These are phyloP conservation scores for Parietichytrium sp. DNA, from an alignment of 108 stramenopile genomes.

Conservation along the genomic window DNA sequence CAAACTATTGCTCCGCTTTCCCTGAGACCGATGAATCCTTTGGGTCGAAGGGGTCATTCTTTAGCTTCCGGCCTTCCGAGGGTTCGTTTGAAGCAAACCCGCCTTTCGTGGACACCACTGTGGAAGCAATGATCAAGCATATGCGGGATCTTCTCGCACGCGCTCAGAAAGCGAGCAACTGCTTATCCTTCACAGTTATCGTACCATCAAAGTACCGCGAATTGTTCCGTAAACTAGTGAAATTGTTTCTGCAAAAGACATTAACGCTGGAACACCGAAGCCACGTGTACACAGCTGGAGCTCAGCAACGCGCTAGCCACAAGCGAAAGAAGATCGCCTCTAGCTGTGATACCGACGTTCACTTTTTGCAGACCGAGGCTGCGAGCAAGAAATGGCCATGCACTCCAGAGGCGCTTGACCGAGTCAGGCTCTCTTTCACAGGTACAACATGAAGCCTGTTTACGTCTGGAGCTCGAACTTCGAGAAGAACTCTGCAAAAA, in stretches of 20 bases:
- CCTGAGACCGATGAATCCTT: constrained; percentile 12
- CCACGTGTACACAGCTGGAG: not conserved
- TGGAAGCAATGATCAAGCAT: not conserved
- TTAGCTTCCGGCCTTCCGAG: not conserved
- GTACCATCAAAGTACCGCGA: not conserved
- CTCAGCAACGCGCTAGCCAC: constrained; percentile 31
- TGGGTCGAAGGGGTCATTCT: constrained; percentile 35
- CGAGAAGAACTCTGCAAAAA: too few species aligned
- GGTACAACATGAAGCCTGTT: too few species aligned
- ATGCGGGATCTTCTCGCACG: constrained; percentile 2
- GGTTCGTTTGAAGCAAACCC: not conserved
- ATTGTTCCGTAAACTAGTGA: not conserved
- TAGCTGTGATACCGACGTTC: not conserved
- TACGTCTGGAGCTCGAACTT: too few species aligned
- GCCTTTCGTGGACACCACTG: not conserved
- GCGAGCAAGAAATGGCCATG: not conserved
- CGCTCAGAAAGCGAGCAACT: not conserved
- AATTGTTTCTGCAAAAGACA: not conserved
- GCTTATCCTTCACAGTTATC: not conserved
- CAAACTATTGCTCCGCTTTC: constrained; percentile 56
- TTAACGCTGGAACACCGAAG: not conserved
- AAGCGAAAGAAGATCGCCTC: constrained; percentile 29
- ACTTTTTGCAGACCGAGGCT: constrained; percentile 10
- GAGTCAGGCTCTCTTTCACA: too few species aligned
- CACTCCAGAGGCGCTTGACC: too few species aligned